These are phyloP conservation scores for Daldinia bambusicola DNA, from an alignment of 495 filamentous ascomycete genomes.

Conservation along the genomic window DNA sequence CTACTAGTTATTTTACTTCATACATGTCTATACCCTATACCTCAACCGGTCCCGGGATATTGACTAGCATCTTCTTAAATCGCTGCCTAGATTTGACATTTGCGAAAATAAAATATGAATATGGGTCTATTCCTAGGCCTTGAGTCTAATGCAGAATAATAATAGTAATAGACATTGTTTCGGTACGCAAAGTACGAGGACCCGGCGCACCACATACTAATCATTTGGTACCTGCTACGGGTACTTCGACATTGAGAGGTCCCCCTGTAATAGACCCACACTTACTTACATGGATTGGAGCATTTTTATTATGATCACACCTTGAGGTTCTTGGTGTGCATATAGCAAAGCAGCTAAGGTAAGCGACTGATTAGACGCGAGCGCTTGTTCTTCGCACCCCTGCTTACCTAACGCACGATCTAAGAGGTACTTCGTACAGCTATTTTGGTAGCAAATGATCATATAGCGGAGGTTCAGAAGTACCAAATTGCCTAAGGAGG, in stretches of 20 bases:
- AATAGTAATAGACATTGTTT: conserved; percentile 21
- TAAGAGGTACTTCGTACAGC: conserved; percentile 18
- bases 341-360: conserved; percentile 10
- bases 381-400: conserved; percentile 26
- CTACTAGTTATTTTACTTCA: neutral
- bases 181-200: neutral
- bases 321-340: conserved; percentile 4
- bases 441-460: conserved; percentile 20
- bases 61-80: conserved; percentile 7
- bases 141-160: conserved; percentile 12
- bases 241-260: neutral
- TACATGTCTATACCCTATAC: neutral
- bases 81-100: conserved; percentile 9
- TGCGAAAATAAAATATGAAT: conserved; percentile 5
- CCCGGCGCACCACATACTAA: conserved; percentile 4
- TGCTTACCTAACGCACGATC: conserved; percentile 30
- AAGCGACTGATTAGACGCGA: conserved; percentile 45
- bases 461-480: conserved; percentile 28
- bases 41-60: neutral
- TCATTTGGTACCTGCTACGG: neutral
- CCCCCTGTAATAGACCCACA: neutral
- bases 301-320: conserved; percentile 23
- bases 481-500: conserved; percentile 36
- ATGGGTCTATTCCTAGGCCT: neutral
- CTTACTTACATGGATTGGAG: neutral